phyloP scores from a whole-genome alignment of 1,284 basidiomycete species.

The Papiliotrema flavescens region DNA sequence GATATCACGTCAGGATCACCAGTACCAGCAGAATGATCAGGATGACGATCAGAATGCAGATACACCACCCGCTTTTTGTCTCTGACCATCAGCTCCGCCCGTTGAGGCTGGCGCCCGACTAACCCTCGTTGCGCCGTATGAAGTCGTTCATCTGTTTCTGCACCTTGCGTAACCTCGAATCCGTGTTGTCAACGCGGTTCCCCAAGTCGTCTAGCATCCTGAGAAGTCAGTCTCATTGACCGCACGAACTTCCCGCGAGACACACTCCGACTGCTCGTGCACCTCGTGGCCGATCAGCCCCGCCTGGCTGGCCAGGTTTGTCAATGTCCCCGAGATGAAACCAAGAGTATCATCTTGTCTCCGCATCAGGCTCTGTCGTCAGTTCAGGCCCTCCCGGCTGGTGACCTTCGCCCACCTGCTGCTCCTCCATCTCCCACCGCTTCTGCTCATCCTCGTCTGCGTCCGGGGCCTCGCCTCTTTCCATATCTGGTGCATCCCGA shows the following conservation, averaged over 20 bases:
- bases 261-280: conserved; percentile 78
- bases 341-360: conserved; percentile 83
- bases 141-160: conserved; percentile 73
- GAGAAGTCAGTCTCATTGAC: not conserved
- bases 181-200: conserved; percentile 66
- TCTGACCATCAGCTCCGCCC: conserved; percentile 49
- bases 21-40: conserved; percentile 55
- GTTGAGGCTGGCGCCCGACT: no score
- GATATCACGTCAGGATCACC: conserved; percentile 53
- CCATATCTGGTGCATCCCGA: conserved; percentile 24
- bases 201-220: conserved; percentile 83
- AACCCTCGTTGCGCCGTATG: conserved; percentile 75
- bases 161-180: conserved; percentile 64
- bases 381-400: not conserved
- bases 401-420: conserved; percentile 56
- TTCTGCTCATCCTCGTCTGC: conserved; percentile 57
- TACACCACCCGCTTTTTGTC: conserved; percentile 68
- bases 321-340: conserved; percentile 76
- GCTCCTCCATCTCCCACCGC: conserved; percentile 74
- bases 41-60: conserved; percentile 57
- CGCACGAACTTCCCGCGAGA: conserved; percentile 9
- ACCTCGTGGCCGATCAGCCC: conserved; percentile 87
- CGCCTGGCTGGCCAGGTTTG: conserved; percentile 76
- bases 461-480: conserved; percentile 45
- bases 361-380: conserved; percentile 67